These are phyloP conservation scores for Argentina anserina DNA, from an alignment of 306 rosid genomes.

Conservation along the genomic window DNA sequence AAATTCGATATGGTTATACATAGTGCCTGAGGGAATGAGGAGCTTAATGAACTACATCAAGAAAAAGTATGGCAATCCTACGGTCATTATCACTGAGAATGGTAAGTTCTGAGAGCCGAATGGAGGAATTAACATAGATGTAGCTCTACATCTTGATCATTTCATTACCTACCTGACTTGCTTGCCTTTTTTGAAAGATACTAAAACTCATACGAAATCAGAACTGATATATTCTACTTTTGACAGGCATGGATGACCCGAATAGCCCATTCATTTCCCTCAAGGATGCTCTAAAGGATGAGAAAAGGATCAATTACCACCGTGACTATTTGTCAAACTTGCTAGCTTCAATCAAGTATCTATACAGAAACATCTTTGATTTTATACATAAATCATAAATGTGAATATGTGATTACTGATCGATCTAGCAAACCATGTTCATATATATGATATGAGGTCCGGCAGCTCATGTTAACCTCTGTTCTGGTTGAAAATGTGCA, in stretches of 20 bases:
- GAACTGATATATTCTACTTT: constrained; percentile 3
- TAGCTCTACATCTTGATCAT: not conserved
- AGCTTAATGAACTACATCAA: constrained; percentile 64
- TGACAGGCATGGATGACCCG: constrained; percentile 83
- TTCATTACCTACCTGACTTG: not conserved
- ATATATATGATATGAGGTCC: not conserved
- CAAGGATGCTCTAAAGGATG: constrained; percentile 69
- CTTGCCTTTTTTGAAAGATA: not conserved
- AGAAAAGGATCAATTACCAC: constrained; percentile 70
- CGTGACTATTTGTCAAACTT: constrained; percentile 60
- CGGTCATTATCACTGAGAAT: constrained; percentile 76
- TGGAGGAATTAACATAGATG: not conserved
- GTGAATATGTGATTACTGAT: not conserved
- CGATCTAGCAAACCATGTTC: not conserved
- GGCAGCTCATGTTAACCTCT: not conserved
- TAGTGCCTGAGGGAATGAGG: constrained; percentile 76
- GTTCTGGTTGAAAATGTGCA: constrained; percentile 20
- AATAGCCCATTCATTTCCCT: constrained; percentile 38
- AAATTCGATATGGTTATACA: constrained; percentile 73
- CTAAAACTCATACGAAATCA: not conserved
- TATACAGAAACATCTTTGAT: not conserved
- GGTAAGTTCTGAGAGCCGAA: constrained; percentile 44
- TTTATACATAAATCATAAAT: constrained; percentile 1
- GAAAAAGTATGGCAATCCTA: constrained; percentile 71
- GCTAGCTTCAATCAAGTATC: constrained; percentile 56